Evolutionary conservation across 2,329 filamentous ascomycete species (phyloP).

Genomic region (Phoma sp.): DNA sequence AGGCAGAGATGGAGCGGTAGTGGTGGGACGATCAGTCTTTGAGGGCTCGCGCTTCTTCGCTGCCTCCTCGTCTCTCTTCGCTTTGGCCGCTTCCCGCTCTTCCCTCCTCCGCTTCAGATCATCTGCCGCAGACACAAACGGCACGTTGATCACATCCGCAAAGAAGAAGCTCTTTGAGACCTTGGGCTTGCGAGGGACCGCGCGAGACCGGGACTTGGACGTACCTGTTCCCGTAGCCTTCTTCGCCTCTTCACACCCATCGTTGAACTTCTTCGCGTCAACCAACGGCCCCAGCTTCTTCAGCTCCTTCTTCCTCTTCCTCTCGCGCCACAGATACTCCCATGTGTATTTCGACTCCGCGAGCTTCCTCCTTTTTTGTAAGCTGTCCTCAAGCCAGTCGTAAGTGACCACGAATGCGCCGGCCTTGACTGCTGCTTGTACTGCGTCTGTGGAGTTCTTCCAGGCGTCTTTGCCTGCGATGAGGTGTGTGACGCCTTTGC

Average conservation of each 20-base stretch:
- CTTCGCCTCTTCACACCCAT: constrained; percentile 39
- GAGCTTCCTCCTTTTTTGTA: constrained; percentile 46
- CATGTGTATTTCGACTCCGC: constrained; percentile 47
- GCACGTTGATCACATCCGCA: background rate
- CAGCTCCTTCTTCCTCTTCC: constrained; percentile 43
- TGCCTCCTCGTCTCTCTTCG: constrained; percentile 16
- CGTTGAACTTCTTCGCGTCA: constrained; percentile 41
- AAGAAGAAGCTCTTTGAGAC: constrained; percentile 37
- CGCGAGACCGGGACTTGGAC: constrained; percentile 28
- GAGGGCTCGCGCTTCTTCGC: constrained; percentile 6
- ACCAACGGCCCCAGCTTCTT: constrained; percentile 32
- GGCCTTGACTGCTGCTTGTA: constrained; percentile 30
- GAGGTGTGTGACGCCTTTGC: constrained; percentile 72
- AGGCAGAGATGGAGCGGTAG: background rate
- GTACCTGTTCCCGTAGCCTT: constrained; percentile 49
- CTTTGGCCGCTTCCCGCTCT: constrained; percentile 26
- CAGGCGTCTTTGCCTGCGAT: constrained; percentile 71
- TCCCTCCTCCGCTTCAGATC: constrained; percentile 32
- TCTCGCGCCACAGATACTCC: constrained; percentile 33
- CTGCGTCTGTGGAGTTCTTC: constrained; percentile 53
- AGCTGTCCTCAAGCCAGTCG: constrained; percentile 59
- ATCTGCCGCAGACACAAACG: constrained; percentile 29
- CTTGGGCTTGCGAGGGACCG: constrained; percentile 17
- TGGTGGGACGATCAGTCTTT: background rate
- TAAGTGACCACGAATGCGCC: constrained; percentile 49